These are phyloP conservation scores for Elasticomyces elasticus DNA, from an alignment of 495 filamentous ascomycete genomes.

Conservation along the genomic window DNA sequence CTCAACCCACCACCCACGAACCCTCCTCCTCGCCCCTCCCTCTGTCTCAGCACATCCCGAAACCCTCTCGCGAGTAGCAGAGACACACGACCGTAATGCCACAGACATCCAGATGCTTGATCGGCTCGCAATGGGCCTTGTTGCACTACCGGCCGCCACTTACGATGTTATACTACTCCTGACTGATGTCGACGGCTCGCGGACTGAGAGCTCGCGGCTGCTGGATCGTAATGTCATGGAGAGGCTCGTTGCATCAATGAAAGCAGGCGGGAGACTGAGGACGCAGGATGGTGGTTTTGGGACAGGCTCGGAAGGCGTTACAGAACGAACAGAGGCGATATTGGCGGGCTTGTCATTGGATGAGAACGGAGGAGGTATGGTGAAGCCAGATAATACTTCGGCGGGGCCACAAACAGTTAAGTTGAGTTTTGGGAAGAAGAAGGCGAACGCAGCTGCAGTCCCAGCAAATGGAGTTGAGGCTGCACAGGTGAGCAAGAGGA, in stretches of 20 bases:
- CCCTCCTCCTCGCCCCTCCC: constrained; percentile 63
- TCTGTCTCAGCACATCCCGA: constrained; percentile 60
- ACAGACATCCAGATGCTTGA: constrained; percentile 98
- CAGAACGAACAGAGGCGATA: constrained; percentile 59
- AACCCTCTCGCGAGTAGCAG: constrained; percentile 47
- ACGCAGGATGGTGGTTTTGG: constrained; percentile 55
- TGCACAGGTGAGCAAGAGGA: constrained; percentile 35
- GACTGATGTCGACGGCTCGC: constrained; percentile 56
- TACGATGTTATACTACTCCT: constrained; percentile 85
- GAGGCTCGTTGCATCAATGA: constrained; percentile 56
- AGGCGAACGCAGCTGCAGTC: constrained; percentile 36
- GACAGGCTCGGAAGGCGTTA: constrained; percentile 33
- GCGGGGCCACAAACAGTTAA: constrained; percentile 56
- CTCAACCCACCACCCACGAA: constrained; percentile 35
- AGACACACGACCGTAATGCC: constrained; percentile 54
- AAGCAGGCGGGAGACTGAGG: constrained; percentile 57
- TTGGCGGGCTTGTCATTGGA: constrained; percentile 66
- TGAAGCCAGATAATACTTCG: constrained; percentile 53
- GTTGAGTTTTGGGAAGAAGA: constrained; percentile 63
- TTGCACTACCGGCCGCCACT: constrained; percentile 60
- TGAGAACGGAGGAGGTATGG: constrained; percentile 48
- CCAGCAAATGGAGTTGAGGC: constrained; percentile 26
- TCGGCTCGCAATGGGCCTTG: constrained; percentile 73
- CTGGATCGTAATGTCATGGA: constrained; percentile 58
- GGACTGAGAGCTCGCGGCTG: constrained; percentile 50